Evolutionary conservation across 495 filamentous ascomycete species (phyloP).

Genomic region (Neurospora discreta): DNA sequence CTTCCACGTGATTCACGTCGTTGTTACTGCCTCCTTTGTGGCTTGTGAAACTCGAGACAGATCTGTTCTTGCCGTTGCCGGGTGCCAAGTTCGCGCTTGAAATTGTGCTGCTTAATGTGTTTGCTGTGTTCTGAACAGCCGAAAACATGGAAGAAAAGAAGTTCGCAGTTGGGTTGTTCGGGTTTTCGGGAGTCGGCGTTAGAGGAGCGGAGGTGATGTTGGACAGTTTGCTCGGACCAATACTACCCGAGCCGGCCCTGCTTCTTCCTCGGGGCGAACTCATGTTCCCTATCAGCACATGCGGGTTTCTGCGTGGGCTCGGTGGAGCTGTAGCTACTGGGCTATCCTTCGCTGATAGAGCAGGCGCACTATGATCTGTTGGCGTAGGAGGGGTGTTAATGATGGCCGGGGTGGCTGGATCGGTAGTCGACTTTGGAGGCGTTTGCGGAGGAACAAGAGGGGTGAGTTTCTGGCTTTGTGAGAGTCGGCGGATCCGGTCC

Average conservation of each 20-base stretch:
- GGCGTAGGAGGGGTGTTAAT: conserved; percentile 49
- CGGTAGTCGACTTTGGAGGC: conserved; percentile 23
- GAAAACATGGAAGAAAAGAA: conserved; percentile 94
- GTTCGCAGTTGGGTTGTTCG: conserved; percentile 36
- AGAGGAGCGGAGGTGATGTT: conserved; percentile 62
- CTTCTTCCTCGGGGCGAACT: conserved; percentile 45
- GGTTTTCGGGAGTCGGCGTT: conserved; percentile 55
- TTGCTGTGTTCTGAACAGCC: conserved; percentile 90
- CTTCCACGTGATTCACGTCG: conserved; percentile 35
- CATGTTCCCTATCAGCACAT: conserved; percentile 51
- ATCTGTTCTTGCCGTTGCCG: conserved; percentile 29
- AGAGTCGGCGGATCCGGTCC: conserved; percentile 14
- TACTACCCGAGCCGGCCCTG: conserved; percentile 51
- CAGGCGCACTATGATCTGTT: conserved; percentile 24
- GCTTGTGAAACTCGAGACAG: conserved; percentile 16
- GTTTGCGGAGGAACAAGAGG: conserved; percentile 31
- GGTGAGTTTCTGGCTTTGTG: conserved; percentile 25
- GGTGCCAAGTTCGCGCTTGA: conserved; percentile 43
- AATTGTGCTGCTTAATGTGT: conserved; percentile 68
- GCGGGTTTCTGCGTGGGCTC: conserved; percentile 22
- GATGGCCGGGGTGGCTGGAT: conserved; percentile 34
- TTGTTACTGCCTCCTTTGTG: conserved; percentile 10
- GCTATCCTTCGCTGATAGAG: background rate
- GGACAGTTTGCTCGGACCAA: conserved; percentile 81
- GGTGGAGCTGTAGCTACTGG: conserved; percentile 8